These are phyloP conservation scores for Rhizophagus clarus DNA, from an alignment of 192 early-diverging fungal species.

Conservation along the genomic window DNA sequence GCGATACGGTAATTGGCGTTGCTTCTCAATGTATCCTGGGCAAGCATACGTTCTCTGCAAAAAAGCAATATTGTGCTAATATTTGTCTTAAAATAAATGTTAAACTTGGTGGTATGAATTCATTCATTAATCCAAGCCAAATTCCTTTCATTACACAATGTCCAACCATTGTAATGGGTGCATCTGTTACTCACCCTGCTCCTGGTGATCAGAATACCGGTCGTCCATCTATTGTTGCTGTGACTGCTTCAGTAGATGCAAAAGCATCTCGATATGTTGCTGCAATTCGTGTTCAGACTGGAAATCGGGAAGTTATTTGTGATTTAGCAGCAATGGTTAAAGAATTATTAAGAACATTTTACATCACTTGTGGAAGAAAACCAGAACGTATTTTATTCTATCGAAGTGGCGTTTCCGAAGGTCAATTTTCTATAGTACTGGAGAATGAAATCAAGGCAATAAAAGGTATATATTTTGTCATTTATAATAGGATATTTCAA, in stretches of 20 bases:
- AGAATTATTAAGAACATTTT: conserved; percentile 42
- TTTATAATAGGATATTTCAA: neutral
- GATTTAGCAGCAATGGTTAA: neutral
- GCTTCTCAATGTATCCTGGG: too few species aligned
- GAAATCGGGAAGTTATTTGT: neutral
- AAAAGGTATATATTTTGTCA: neutral
- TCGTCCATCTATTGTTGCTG: neutral
- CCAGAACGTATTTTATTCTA: neutral
- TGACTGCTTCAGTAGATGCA: too few species aligned
- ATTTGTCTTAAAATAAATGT: conserved; percentile 92
- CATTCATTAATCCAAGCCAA: conserved; percentile 57
- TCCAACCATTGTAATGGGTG: neutral
- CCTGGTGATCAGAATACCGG: too few species aligned
- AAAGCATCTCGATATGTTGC: too few species aligned
- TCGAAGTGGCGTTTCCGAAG: neutral
- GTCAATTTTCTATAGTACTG: neutral
- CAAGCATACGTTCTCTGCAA: too few species aligned
- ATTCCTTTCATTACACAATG: neutral
- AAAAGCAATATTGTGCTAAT: conserved; percentile 92
- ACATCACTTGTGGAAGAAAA: neutral
- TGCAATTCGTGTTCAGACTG: neutral
- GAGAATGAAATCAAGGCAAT: neutral
- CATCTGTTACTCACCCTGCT: too few species aligned
- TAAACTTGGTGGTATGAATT: conserved; percentile 86
- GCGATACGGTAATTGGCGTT: too few species aligned